Conservation (phyloP, 225 moss, liverwort and hornwort species). For the Thuidium tamariscinum region DNA sequence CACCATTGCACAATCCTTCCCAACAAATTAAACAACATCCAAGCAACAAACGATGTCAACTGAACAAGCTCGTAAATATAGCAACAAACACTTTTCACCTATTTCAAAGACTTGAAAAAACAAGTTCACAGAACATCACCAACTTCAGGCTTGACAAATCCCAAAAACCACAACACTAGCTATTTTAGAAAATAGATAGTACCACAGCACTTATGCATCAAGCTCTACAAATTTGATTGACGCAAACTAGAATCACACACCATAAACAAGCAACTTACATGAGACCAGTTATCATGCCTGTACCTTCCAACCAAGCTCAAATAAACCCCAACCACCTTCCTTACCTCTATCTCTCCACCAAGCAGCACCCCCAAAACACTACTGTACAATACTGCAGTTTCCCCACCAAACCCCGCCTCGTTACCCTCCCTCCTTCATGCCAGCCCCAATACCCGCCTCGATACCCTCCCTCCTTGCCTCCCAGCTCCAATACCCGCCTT, state of each 20-base stretch:
- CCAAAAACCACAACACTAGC: background rate
- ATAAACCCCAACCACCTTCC: background rate
- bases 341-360: background rate
- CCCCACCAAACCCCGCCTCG: no score
- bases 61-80: background rate
- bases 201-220: no score
- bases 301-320: background rate
- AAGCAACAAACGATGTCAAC: background rate
- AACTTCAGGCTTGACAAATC: background rate
- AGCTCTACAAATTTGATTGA: background rate
- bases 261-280: background rate
- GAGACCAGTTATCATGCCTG: background rate
- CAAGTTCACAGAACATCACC: background rate
- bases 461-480: no score
- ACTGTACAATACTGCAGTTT: no score
- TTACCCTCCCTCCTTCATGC: no score
- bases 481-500: no score
- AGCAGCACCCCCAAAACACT: no score
- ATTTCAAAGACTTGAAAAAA: background rate
- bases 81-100: background rate
- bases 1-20: background rate
- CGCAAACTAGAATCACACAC: background rate
- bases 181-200: background rate
- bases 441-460: no score
- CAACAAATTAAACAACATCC: background rate